Evolutionary conservation across 306 rosid species (phyloP).

Genomic region (Quercus alba): DNA sequence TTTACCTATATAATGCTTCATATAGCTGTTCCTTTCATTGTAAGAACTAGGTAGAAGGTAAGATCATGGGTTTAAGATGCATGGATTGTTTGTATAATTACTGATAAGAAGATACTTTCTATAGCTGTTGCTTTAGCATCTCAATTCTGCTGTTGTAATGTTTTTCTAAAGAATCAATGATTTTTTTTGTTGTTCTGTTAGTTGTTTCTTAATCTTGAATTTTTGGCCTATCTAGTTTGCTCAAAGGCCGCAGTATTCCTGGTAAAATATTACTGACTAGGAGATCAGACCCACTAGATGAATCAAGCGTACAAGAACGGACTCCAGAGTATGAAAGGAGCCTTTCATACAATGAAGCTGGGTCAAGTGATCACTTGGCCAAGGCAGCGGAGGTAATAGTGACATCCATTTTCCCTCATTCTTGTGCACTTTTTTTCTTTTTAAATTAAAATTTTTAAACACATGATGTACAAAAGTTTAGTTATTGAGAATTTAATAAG

Average conservation of each 20-base stretch:
- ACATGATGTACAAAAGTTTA: not conserved
- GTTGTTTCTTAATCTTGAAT: not conserved
- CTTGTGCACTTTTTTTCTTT: not conserved
- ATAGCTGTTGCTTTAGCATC: not conserved
- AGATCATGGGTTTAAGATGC: no score
- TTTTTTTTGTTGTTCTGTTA: not conserved
- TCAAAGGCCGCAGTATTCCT: slow-evolving; percentile 91
- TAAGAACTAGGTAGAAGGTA: no score
- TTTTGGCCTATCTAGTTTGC: slow-evolving; percentile 52
- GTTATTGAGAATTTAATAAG: not conserved
- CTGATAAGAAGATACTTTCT: not conserved
- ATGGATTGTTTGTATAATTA: no score
- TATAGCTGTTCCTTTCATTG: not conserved
- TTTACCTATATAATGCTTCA: not conserved
- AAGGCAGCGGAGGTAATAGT: slow-evolving; percentile 53
- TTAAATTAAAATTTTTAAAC: not conserved
- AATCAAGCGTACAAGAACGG: slow-evolving; percentile 33
- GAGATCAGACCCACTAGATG: slow-evolving; percentile 46
- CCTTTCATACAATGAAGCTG: slow-evolving; percentile 53
- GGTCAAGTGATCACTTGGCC: slow-evolving; percentile 51
- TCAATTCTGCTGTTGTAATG: not conserved
- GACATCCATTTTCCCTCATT: not conserved
- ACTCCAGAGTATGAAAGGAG: slow-evolving; percentile 56
- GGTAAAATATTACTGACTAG: slow-evolving; percentile 80
- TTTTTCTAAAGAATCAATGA: not conserved